Conservation (phyloP, 768 basidiomycete species). For the Termitomyces sp. region DNA sequence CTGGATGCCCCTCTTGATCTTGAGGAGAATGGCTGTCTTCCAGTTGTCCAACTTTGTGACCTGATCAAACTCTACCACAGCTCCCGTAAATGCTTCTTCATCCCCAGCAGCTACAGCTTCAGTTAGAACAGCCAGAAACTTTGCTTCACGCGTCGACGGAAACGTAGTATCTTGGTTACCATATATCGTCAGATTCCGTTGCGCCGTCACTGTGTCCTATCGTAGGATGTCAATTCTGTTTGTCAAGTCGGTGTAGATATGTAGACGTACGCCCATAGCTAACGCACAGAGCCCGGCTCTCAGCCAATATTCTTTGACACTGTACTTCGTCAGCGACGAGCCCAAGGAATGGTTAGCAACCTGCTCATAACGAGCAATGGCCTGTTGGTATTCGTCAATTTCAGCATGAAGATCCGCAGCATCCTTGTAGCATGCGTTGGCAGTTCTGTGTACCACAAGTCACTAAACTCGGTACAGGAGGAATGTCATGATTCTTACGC, state of each 20-base stretch:
- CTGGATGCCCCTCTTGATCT: conserved; percentile 81
- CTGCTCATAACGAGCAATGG: conserved; percentile 84
- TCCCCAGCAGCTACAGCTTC: conserved; percentile 58
- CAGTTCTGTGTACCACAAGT: conserved; percentile 53
- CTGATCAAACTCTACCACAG: conserved; percentile 91
- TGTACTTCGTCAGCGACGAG: conserved; percentile 91
- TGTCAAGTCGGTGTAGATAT: background rate
- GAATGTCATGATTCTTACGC: conserved; percentile 53
- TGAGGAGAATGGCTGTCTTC: conserved; percentile 89
- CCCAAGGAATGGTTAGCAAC: conserved; percentile 81
- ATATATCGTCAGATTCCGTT: conserved; percentile 75
- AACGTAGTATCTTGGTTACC: conserved; percentile 81
- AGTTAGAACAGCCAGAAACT: conserved; percentile 73
- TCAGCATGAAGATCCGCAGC: conserved; percentile 94
- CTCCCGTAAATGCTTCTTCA: conserved; percentile 63
- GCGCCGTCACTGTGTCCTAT: conserved; percentile 81
- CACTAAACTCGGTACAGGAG: background rate
- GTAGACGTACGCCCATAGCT: conserved; percentile 67
- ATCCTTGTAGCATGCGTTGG: conserved; percentile 93
- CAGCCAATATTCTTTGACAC: conserved; percentile 97
- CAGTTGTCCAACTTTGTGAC: conserved; percentile 91
- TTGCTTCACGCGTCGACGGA: conserved; percentile 83
- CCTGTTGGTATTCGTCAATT: conserved; percentile 76
- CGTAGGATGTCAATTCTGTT: background rate
- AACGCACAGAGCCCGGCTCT: conserved; percentile 81